These are phyloP conservation scores for Hypholoma sublateritium DNA, from an alignment of 768 basidiomycete genomes.

Conservation along the genomic window DNA sequence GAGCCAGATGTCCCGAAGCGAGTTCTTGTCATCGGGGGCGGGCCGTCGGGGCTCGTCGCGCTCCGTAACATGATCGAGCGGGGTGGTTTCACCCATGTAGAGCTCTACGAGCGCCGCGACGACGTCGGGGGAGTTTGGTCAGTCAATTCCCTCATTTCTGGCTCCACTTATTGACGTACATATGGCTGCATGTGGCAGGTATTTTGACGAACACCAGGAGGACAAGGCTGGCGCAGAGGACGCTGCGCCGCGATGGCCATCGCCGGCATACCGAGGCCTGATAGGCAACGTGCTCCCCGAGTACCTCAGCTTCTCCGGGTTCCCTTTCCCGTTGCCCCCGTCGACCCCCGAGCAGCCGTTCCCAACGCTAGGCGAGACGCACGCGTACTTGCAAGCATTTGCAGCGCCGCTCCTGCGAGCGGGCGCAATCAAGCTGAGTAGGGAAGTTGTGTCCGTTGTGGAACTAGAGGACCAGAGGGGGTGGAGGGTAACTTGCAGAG, in stretches of 20 bases:
- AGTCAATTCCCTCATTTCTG: background rate
- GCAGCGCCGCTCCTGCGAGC: constrained; percentile 28
- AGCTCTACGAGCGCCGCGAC: constrained; percentile 44
- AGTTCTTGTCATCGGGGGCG: constrained; percentile 47
- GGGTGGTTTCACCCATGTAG: constrained; percentile 42
- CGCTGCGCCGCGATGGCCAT: constrained; percentile 36
- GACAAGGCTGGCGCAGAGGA: background rate
- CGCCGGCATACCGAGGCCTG: constrained; percentile 46
- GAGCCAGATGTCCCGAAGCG: constrained; percentile 20
- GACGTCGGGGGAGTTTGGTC: constrained; percentile 54
- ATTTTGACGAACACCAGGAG: constrained; percentile 27
- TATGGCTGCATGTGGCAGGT: constrained; percentile 21
- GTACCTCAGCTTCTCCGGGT: constrained; percentile 36
- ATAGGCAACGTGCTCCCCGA: constrained; percentile 53
- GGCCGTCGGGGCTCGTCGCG: constrained; percentile 46
- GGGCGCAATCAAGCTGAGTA: constrained; percentile 38
- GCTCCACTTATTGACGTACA: background rate
- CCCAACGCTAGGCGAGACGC: constrained; percentile 37
- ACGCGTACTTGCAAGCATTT: constrained; percentile 35
- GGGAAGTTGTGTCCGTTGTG: constrained; percentile 38
- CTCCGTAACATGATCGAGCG: constrained; percentile 45
- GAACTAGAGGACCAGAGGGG: constrained; percentile 31
- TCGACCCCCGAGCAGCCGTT: constrained; percentile 35
- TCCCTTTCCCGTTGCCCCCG: constrained; percentile 33
- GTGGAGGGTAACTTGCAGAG: constrained; percentile 39